Evolutionary conservation across 2,329 filamentous ascomycete genomes (phyloP).

Genomic region (Helotiales sp.): DNA sequence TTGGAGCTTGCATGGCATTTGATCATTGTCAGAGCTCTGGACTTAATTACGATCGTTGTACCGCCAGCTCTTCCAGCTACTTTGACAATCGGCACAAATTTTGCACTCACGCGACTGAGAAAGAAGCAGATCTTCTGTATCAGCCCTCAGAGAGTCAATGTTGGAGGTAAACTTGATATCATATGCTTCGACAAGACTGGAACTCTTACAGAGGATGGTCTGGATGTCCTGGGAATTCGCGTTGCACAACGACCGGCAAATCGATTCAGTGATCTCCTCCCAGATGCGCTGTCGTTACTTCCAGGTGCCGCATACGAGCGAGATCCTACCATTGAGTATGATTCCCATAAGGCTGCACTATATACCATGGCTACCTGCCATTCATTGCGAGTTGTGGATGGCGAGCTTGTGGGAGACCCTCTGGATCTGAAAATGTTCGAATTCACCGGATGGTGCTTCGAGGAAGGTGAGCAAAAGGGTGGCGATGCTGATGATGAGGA

Average conservation of each 20-base stretch:
- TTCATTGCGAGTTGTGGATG: conserved; percentile 84
- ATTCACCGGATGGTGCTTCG: conserved; percentile 90
- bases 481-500: conserved; percentile 74
- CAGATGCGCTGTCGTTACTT: conserved; percentile 65
- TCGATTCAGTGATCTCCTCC: conserved; percentile 77
- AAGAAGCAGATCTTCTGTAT: conserved; percentile 95
- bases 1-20: conserved; percentile 84
- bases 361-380: conserved; percentile 99
- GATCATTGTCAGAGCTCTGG: conserved; percentile 88
- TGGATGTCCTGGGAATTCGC: conserved; percentile 89
- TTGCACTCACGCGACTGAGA: conserved; percentile 85
- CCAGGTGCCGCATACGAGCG: conserved; percentile 57
- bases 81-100: conserved; percentile 94
- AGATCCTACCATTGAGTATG: conserved; percentile 63
- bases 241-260: conserved; percentile 68
- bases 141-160: conserved; percentile 94
- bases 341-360: conserved; percentile 70
- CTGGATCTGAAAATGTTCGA: conserved; percentile 99
- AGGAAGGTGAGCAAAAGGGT: conserved; percentile 78
- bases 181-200: conserved; percentile 99
- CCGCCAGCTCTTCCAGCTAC: conserved; percentile 94
- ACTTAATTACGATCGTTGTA: conserved; percentile 97
- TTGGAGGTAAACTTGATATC: conserved; percentile 92
- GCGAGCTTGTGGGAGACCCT: conserved; percentile 89
- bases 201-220: conserved; percentile 93